A percentile compares a stretch with the other conserved stretches of the same genome.
phyloP scores from a whole-genome alignment of 2,329 filamentous ascomycete genomes.

The Xylogone sp. region DNA sequence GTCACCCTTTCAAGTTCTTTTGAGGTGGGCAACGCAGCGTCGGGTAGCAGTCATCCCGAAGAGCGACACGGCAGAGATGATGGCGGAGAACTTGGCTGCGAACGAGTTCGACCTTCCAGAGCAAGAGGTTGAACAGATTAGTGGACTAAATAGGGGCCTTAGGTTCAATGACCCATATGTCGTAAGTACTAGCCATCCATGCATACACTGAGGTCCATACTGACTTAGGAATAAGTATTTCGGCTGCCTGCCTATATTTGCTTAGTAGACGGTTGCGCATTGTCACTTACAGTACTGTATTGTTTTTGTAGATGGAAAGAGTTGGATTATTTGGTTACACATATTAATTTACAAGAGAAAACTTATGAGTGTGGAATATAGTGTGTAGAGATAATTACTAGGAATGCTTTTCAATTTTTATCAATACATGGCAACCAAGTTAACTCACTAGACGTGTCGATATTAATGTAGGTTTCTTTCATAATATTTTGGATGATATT shows the following conservation, averaged over 20 bases:
- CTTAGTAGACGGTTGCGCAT: too few relatives aligned
- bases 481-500: too few relatives aligned
- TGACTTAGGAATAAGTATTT: background rate
- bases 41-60: conserved; percentile 78
- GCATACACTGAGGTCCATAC: background rate
- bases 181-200: conserved; percentile 41
- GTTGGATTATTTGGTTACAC: too few relatives aligned
- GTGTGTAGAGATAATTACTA: too few relatives aligned
- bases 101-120: conserved; percentile 60
- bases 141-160: conserved; percentile 57
- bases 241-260: background rate
- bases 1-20: conserved; percentile 74
- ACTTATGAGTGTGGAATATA: too few relatives aligned
- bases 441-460: too few relatives aligned
- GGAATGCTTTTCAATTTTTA: too few relatives aligned
- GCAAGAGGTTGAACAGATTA: conserved; percentile 57
- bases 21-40: conserved; percentile 84
- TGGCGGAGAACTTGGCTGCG: conserved; percentile 62
- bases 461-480: too few relatives aligned
- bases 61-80: conserved; percentile 50
- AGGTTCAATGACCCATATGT: conserved; percentile 71
- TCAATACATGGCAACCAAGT: too few relatives aligned
- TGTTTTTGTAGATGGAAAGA: too few relatives aligned
- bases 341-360: too few relatives aligned
- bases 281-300: too few relatives aligned